A percentile compares a stretch with the other conserved stretches of the same genome.
Conservation (phyloP, 2,329 filamentous ascomycete species). For the Aureobasidium sp. region DNA sequence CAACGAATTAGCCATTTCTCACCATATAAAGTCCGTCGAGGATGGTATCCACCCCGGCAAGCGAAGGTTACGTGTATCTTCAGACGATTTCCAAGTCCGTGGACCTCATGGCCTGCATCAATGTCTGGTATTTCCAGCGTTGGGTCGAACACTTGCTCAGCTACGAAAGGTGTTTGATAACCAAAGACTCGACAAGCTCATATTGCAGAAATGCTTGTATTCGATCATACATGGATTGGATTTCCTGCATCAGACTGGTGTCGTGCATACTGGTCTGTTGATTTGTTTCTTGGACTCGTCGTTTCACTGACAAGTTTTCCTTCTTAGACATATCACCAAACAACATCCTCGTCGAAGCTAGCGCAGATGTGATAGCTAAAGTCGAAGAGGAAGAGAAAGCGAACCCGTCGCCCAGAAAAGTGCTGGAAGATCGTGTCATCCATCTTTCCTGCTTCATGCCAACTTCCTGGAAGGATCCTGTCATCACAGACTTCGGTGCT, state of each 20-base stretch:
- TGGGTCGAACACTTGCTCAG: constrained; percentile 18
- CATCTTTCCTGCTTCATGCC: constrained; percentile 21
- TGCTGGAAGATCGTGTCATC: constrained; percentile 21
- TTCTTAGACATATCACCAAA: constrained; percentile 21
- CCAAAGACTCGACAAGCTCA: constrained; percentile 1
- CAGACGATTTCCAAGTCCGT: constrained; percentile 14
- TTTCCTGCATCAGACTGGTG: constrained; percentile 19
- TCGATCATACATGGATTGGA: constrained; percentile 17
- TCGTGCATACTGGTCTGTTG: constrained; percentile 23
- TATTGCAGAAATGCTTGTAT: constrained; percentile 19
- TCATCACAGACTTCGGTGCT: constrained; percentile 30
- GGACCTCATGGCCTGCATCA: constrained; percentile 17
- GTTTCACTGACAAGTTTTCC: constrained; percentile 9
- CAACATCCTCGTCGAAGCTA: constrained; percentile 20
- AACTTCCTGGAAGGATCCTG: constrained; percentile 17
- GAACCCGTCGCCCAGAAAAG: constrained; percentile 19
- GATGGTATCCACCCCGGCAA: background rate
- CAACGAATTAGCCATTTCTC: constrained; percentile 16
- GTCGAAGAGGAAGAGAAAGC: background rate
- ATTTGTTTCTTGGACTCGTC: too few species aligned
- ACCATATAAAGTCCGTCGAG: constrained; percentile 15
- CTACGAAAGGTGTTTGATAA: constrained; percentile 13
- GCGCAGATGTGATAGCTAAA: constrained; percentile 8
- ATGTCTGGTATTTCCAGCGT: constrained; percentile 18
- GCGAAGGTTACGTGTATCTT: constrained; percentile 10